These are phyloP conservation scores for Erodium texanum DNA, from an alignment of 441 rosid genomes.

Conservation along the genomic window DNA sequence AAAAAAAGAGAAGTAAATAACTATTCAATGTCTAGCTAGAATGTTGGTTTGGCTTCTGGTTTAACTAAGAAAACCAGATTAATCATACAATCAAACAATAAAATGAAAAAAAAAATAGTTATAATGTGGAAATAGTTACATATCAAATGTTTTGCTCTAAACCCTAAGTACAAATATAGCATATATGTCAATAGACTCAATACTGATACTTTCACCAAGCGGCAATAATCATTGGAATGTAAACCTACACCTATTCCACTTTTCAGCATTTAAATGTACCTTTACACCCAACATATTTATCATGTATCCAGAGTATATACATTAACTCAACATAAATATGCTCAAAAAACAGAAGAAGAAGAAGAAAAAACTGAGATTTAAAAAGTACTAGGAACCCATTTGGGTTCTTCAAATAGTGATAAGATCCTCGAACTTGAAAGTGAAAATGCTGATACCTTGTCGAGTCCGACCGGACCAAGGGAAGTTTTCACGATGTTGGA, in stretches of 20 bases:
- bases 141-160: neutral
- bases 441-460: slow-evolving; percentile 44
- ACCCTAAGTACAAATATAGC: neutral
- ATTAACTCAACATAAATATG: neutral
- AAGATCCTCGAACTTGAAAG: neutral
- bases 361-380: neutral
- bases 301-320: neutral
- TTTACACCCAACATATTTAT: neutral
- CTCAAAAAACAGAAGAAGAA: neutral
- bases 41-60: neutral
- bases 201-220: no score
- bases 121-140: neutral
- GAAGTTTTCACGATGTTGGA: slow-evolving; percentile 92
- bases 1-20: neutral
- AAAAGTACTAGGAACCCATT: neutral
- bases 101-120: neutral
- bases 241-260: neutral
- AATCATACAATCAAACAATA: neutral
- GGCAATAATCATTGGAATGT: neutral
- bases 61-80: neutral
- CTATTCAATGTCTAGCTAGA: no score
- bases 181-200: neutral
- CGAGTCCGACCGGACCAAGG: slow-evolving; percentile 95
- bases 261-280: neutral
- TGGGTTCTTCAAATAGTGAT: neutral